Evolutionary conservation across 2,329 filamentous ascomycete genomes (phyloP).

Genomic region (Geosmithia putterillii): DNA sequence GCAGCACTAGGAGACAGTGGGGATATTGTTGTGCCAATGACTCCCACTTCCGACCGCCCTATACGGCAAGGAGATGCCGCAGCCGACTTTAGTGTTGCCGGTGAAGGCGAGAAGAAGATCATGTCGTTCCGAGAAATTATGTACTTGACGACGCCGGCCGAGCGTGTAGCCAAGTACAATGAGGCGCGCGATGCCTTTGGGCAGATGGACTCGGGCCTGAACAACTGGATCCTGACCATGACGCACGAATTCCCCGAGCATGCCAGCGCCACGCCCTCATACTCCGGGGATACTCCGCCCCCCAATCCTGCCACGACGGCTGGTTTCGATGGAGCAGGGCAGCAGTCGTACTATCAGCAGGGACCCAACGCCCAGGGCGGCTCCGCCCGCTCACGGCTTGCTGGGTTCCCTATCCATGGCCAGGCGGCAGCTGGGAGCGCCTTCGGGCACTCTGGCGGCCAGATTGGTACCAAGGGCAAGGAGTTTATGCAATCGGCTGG

Average conservation of each 20-base stretch:
- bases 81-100: conserved; percentile 1
- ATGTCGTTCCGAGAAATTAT: conserved; percentile 68
- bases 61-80: neutral
- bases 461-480: conserved; percentile 75
- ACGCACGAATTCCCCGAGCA: conserved; percentile 35
- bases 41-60: neutral
- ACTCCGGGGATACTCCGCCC: conserved; percentile 8
- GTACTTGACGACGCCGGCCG: conserved; percentile 47
- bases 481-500: conserved; percentile 78
- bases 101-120: conserved; percentile 14
- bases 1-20: conserved; percentile 1
- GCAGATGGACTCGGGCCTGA: conserved; percentile 62
- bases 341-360: conserved; percentile 36
- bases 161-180: conserved; percentile 64
- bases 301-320: neutral
- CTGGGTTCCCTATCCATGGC: conserved; percentile 19
- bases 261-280: conserved; percentile 20
- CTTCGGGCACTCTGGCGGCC: conserved; percentile 43
- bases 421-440: conserved; percentile 28
- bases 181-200: conserved; percentile 61
- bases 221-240: conserved; percentile 38
- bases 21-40: neutral
- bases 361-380: conserved; percentile 32
- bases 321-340: neutral
- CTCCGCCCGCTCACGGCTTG: conserved; percentile 21